phyloP scores from a whole-genome alignment of 208 protist species.

The Phytomonas sp. region DNA sequence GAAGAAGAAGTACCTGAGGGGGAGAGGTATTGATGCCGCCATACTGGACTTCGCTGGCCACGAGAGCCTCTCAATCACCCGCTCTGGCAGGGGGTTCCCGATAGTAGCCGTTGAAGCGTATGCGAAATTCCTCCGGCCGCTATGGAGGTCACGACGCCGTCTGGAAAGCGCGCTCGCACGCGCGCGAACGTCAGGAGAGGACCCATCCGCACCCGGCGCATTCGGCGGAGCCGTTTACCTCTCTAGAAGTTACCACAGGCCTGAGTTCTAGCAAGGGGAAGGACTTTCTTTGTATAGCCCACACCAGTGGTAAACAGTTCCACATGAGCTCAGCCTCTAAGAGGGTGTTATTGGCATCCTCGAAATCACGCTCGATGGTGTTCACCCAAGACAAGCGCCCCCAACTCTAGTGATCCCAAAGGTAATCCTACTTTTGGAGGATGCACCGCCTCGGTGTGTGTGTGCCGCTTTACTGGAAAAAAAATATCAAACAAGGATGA shows the following conservation, averaged over 20 bases:
- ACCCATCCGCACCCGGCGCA: background rate
- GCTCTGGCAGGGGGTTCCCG: background rate
- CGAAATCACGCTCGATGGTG: background rate
- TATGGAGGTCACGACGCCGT: background rate
- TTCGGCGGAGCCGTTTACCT: background rate
- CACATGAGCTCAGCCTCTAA: background rate
- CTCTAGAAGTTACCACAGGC: background rate
- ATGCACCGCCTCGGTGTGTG: background rate
- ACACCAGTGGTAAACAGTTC: background rate
- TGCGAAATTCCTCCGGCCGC: background rate
- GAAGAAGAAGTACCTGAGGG: background rate
- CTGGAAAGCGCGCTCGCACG: background rate
- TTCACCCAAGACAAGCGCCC: background rate
- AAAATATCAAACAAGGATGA: constrained; percentile 1
- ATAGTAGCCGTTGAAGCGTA: background rate
- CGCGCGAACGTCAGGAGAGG: background rate
- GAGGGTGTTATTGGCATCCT: background rate
- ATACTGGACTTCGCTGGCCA: background rate
- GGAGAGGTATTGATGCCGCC: background rate
- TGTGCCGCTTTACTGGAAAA: background rate
- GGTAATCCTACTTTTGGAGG: background rate
- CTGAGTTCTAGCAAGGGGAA: background rate
- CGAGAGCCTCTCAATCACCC: background rate
- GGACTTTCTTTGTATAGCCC: background rate
- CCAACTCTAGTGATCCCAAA: background rate